These are phyloP conservation scores for Entonaema liquescens DNA, from an alignment of 495 filamentous ascomycete genomes.

Conservation along the genomic window DNA sequence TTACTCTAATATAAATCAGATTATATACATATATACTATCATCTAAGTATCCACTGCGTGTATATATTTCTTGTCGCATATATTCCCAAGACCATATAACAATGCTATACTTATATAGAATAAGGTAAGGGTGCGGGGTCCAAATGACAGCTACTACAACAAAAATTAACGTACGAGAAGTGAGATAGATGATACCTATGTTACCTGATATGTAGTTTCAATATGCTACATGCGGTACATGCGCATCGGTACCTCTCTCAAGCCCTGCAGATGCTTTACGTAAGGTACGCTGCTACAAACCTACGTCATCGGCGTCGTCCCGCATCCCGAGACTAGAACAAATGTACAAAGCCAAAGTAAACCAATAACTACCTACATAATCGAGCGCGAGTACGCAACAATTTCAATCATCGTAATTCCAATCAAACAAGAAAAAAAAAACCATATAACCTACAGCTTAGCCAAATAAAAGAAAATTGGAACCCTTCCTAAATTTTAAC, in stretches of 20 bases:
- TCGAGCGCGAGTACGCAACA: no score
- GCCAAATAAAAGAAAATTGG: not conserved
- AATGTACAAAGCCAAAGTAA: not conserved
- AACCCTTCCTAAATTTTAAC: not conserved
- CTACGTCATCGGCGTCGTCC: conserved; percentile 9
- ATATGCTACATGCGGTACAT: no score
- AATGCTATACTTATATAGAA: no score
- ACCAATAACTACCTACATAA: no score
- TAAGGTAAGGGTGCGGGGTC: not conserved
- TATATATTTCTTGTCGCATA: not conserved
- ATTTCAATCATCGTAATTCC: not conserved
- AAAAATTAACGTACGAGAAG: not conserved
- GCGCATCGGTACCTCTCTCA: not conserved
- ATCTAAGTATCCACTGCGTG: not conserved
- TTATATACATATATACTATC: not conserved
- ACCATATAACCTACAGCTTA: not conserved
- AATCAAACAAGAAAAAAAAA: no score
- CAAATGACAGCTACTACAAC: not conserved
- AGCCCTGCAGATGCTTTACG: not conserved
- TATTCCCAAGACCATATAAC: no score
- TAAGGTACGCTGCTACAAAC: not conserved
- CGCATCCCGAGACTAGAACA: not conserved
- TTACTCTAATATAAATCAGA: no score
- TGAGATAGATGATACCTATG: no score
- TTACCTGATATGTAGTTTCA: no score